Conservation (phyloP, 2,329 filamentous ascomycete genomes). For the Stemphylium lycopersici region DNA sequence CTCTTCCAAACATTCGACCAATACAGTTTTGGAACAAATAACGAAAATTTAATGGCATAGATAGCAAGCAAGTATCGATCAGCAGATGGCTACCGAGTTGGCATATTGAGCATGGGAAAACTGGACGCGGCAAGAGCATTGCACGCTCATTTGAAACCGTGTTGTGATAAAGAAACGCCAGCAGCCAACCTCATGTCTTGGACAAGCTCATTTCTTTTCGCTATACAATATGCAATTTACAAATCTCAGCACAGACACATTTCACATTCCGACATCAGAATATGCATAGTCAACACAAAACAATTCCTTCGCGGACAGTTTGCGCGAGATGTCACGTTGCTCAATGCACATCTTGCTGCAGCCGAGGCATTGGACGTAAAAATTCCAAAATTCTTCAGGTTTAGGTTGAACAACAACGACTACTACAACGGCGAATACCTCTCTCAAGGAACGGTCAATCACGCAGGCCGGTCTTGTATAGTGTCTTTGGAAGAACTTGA, state of each 20-base stretch:
- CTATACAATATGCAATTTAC: not conserved
- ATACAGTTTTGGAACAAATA: not conserved
- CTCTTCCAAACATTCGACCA: not conserved
- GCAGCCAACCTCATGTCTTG: not conserved
- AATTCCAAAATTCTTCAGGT: not conserved
- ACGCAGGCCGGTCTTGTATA: not conserved
- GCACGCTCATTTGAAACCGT: not conserved
- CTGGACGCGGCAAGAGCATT: not conserved
- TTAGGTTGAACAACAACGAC: not conserved
- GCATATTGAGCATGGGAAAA: not conserved
- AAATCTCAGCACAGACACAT: not conserved
- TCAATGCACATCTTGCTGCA: not conserved
- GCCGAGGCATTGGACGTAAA: not conserved
- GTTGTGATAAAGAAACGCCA: not conserved
- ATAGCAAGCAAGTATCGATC: no score
- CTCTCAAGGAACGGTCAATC: not conserved
- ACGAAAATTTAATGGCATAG: not conserved
- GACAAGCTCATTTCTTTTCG: not conserved
- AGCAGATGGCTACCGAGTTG: not conserved
- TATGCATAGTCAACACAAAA: not conserved
- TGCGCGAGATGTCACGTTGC: not conserved
- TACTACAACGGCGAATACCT: not conserved
- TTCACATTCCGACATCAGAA: not conserved
- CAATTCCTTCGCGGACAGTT: not conserved
- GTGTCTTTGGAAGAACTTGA: not conserved